A percentile compares a stretch with the other conserved stretches of the same genome.
These are phyloP conservation scores for Wolfiporia cocos DNA, from an alignment of 1,284 basidiomycete species.

Conservation along the genomic window DNA sequence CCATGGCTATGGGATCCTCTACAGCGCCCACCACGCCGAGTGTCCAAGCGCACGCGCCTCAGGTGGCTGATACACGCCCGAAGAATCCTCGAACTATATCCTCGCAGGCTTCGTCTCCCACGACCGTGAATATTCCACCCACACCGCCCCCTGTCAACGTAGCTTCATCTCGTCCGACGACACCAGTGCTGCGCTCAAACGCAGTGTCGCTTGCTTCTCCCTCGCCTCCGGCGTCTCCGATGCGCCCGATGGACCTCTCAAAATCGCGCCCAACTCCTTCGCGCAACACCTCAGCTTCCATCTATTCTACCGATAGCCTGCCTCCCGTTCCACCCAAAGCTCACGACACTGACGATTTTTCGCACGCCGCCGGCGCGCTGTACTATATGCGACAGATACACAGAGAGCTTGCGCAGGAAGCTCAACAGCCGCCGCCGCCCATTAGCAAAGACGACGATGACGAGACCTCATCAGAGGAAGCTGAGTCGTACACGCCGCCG, in stretches of 20 bases:
- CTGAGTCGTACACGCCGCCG: slow-evolving; percentile 18
- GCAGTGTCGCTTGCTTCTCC: not conserved
- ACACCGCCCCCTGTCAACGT: slow-evolving; percentile 1
- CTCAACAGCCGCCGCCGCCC: slow-evolving; percentile 16
- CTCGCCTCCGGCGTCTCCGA: slow-evolving; percentile 2
- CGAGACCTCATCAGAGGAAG: slow-evolving; percentile 16
- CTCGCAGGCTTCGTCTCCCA: slow-evolving; percentile 4
- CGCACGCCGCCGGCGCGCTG: slow-evolving; percentile 52
- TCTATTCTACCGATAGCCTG: not conserved
- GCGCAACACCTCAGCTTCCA: not conserved
- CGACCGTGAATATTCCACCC: not conserved
- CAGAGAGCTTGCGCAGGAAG: slow-evolving; percentile 21
- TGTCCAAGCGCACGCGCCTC: slow-evolving; percentile 13
- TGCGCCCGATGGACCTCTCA: not conserved
- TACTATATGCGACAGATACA: slow-evolving; percentile 64
- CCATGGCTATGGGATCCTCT: slow-evolving; percentile 11
- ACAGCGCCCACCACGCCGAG: slow-evolving; percentile 12
- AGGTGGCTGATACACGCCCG: slow-evolving; percentile 9
- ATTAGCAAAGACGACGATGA: slow-evolving; percentile 18
- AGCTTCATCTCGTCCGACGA: slow-evolving; percentile 10
- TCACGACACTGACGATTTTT: slow-evolving; percentile 26
- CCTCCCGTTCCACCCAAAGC: slow-evolving; percentile 9
- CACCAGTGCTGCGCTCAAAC: slow-evolving; percentile 5
- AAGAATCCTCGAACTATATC: slow-evolving; percentile 5
- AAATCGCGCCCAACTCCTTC: slow-evolving; percentile 1